Conservation (phyloP, 768 basidiomycete species). For the Aureoboletus auriporus region DNA sequence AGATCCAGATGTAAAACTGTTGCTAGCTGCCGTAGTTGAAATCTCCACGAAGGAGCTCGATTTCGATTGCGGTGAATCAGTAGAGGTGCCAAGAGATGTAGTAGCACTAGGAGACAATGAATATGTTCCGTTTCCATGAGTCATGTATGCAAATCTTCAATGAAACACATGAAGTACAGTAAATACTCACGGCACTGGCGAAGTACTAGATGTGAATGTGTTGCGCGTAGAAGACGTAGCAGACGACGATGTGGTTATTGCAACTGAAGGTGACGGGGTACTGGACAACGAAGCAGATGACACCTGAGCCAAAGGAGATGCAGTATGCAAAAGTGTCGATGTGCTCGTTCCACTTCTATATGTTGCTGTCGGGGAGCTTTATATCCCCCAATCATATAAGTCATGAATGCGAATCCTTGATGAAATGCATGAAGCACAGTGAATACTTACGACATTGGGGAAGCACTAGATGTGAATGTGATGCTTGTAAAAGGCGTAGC, state of each 20-base stretch:
- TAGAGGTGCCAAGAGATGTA: not conserved
- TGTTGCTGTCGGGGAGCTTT: too few species aligned
- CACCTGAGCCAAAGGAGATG: not conserved
- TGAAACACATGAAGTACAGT: not conserved
- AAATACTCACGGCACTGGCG: conserved; percentile 2
- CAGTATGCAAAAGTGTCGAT: not conserved
- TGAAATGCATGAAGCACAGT: not conserved
- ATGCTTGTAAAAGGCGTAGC: not conserved
- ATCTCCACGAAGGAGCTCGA: not conserved
- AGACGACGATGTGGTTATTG: too few species aligned
- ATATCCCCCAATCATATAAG: too few species aligned
- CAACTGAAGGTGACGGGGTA: too few species aligned
- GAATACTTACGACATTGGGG: conserved; percentile 2
- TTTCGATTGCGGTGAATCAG: not conserved
- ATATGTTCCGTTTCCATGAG: not conserved
- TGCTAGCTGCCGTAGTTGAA: not conserved
- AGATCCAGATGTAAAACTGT: not conserved
- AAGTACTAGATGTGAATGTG: not conserved
- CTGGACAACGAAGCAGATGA: not conserved
- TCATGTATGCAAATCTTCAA: not conserved
- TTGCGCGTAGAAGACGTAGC: not conserved
- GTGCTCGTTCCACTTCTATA: too few species aligned
- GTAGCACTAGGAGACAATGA: not conserved
- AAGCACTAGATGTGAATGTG: not conserved
- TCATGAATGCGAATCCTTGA: not conserved